Evolutionary conservation across 2,329 filamentous ascomycete genomes (phyloP).

Genomic region (Alternaria ethzedia): DNA sequence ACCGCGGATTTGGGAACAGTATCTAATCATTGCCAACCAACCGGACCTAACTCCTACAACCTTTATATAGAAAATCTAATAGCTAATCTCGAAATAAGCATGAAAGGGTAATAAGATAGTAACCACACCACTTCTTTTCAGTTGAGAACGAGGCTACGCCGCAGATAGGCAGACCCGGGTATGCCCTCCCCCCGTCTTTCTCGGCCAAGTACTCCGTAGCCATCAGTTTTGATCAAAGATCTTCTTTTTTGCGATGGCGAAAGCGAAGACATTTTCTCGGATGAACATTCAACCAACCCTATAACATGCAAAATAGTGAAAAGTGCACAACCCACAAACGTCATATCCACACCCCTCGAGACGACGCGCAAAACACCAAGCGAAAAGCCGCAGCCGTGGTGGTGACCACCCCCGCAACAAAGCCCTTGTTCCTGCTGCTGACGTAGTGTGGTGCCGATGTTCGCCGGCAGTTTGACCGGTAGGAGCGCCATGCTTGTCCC

Average conservation of each 20-base stretch:
- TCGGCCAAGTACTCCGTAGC: not conserved
- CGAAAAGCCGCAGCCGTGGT: slow-evolving; percentile 2
- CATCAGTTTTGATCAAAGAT: not conserved
- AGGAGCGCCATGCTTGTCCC: slow-evolving; percentile 5
- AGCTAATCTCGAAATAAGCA: not conserved
- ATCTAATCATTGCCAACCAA: slow-evolving; percentile 2
- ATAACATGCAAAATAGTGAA: not conserved
- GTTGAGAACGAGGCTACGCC: not conserved
- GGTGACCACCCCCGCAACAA: slow-evolving; percentile 24
- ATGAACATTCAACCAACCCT: not conserved
- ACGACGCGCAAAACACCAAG: slow-evolving; percentile 6
- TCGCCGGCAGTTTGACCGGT: slow-evolving; percentile 28
- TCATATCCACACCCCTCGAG: not conserved
- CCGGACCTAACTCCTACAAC: slow-evolving; percentile 6
- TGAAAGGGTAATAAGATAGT: not conserved
- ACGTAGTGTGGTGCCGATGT: slow-evolving; percentile 31
- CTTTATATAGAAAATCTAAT: not conserved
- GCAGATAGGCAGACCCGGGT: not conserved
- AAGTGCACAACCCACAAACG: not conserved
- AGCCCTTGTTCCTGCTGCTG: slow-evolving; percentile 12
- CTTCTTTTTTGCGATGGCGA: not conserved
- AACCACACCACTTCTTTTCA: not conserved
- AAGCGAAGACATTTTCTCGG: not conserved
- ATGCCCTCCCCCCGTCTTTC: not conserved
- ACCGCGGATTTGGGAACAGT: not conserved